These are phyloP conservation scores for Naumovozyma dairenensis DNA, from an alignment of 805 yeast species.

Conservation along the genomic window DNA sequence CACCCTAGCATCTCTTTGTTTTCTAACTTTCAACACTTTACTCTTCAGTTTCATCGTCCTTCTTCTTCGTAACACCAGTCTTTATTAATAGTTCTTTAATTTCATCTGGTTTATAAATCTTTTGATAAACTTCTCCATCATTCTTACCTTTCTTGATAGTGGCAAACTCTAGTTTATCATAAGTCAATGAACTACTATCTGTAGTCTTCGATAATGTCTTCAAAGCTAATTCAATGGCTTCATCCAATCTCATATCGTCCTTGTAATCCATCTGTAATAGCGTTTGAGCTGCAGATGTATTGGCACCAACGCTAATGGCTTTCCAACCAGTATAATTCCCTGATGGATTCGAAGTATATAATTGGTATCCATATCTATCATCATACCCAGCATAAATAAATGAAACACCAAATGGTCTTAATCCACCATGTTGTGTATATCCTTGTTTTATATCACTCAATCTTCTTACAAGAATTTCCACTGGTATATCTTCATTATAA, in stretches of 20 bases:
- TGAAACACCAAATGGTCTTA: slow-evolving; percentile 96
- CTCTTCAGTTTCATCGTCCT: slow-evolving; percentile 34
- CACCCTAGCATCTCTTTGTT: no score
- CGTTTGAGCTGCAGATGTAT: slow-evolving; percentile 93
- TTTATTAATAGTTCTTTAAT: slow-evolving; percentile 65
- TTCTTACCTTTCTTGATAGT: slow-evolving; percentile 46
- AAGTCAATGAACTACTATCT: slow-evolving; percentile 74
- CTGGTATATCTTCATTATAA: slow-evolving; percentile 89
- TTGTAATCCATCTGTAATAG: slow-evolving; percentile 89
- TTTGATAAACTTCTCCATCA: slow-evolving; percentile 47
- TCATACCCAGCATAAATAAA: slow-evolving; percentile 95
- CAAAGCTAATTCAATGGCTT: slow-evolving; percentile 79
- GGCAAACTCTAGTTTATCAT: slow-evolving; percentile 90
- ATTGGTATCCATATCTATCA: slow-evolving; percentile 78
- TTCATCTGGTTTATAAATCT: slow-evolving; percentile 72
- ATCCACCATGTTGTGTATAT: slow-evolving; percentile 96
- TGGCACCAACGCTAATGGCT: slow-evolving; percentile 95
- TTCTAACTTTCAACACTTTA: no score
- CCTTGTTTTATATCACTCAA: slow-evolving; percentile 94
- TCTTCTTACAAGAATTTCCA: slow-evolving; percentile 77
- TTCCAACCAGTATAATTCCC: slow-evolving; percentile 99
- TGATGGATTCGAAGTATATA: slow-evolving; percentile 91
- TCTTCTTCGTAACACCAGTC: slow-evolving; percentile 55
- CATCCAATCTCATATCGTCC: slow-evolving; percentile 61
- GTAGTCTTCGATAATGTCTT: slow-evolving; percentile 90